Conservation (phyloP, 2,329 filamentous ascomycete species). For the Trichoderma afroharzianum region DNA sequence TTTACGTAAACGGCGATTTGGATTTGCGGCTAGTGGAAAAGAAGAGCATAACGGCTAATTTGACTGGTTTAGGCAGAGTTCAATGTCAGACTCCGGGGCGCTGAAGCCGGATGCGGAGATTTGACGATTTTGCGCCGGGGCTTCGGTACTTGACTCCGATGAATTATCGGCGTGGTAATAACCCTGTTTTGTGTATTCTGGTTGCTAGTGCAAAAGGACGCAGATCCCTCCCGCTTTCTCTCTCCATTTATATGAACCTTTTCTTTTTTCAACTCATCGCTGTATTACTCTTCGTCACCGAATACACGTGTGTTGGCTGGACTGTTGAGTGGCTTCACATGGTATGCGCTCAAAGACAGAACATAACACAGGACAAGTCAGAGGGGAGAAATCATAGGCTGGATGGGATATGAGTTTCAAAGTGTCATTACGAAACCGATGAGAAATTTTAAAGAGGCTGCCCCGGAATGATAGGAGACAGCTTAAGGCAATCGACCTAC, state of each 20-base stretch:
- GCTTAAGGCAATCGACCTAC: neutral
- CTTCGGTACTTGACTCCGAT: neutral
- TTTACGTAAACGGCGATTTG: neutral
- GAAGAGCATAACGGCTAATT: neutral
- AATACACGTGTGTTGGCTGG: neutral
- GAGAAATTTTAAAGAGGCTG: neutral
- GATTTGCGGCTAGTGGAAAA: neutral
- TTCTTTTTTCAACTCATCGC: too few species aligned
- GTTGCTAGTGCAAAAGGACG: neutral
- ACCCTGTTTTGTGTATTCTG: neutral
- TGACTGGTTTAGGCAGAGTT: neutral
- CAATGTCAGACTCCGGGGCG: neutral
- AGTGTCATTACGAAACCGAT: neutral
- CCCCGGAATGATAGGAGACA: neutral
- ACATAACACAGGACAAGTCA: neutral
- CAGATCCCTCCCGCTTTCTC: neutral
- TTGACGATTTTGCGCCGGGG: neutral
- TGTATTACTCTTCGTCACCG: neutral
- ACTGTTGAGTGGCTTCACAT: neutral
- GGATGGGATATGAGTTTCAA: neutral
- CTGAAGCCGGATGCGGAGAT: slow-evolving; percentile 8
- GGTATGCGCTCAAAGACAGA: neutral
- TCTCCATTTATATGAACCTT: neutral
- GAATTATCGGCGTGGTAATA: neutral
- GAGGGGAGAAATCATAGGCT: too few species aligned